Percentiles rank a stretch among this genome's conserved stretches.
Conservation (phyloP, 768 basidiomycete genomes). For the Suillus hirtellus region DNA sequence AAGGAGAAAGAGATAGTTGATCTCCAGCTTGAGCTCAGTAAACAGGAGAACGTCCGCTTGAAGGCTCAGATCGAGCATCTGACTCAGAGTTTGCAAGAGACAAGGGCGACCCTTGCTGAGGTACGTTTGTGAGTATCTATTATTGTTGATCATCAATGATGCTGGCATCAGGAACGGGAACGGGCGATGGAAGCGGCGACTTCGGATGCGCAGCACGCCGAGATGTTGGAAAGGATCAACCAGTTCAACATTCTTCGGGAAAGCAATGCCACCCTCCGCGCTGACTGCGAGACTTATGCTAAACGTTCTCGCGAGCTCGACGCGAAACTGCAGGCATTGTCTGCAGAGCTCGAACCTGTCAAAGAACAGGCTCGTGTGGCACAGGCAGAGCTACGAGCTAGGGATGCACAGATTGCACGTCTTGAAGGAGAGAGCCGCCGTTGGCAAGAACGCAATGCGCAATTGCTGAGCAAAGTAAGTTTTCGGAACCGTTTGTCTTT, state of each 20-base stretch:
- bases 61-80: conserved; percentile 78
- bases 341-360: conserved; percentile 68
- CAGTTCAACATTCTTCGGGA: conserved; percentile 84
- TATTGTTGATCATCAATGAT: conserved; percentile 2
- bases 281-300: conserved; percentile 69
- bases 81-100: conserved; percentile 67
- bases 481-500: not conserved
- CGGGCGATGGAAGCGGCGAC: conserved; percentile 68
- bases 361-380: conserved; percentile 67
- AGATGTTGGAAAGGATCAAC: conserved; percentile 83
- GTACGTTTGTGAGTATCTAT: conserved; percentile 35
- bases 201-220: conserved; percentile 78
- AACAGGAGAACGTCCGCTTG: conserved; percentile 71
- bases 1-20: conserved; percentile 94
- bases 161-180: conserved; percentile 67
- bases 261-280: conserved; percentile 82
- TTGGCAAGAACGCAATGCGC: conserved; percentile 84
- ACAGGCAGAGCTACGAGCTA: conserved; percentile 74
- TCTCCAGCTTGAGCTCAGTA: conserved; percentile 79
- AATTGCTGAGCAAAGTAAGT: conserved; percentile 76
- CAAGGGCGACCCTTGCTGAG: conserved; percentile 68
- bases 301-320: conserved; percentile 73
- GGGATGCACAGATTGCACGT: conserved; percentile 62
- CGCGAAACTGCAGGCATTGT: conserved; percentile 54
- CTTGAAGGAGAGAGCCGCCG: conserved; percentile 75